phyloP scores from a whole-genome alignment of 352 stramenopile species.

The Phytopythium kandeliae region DNA sequence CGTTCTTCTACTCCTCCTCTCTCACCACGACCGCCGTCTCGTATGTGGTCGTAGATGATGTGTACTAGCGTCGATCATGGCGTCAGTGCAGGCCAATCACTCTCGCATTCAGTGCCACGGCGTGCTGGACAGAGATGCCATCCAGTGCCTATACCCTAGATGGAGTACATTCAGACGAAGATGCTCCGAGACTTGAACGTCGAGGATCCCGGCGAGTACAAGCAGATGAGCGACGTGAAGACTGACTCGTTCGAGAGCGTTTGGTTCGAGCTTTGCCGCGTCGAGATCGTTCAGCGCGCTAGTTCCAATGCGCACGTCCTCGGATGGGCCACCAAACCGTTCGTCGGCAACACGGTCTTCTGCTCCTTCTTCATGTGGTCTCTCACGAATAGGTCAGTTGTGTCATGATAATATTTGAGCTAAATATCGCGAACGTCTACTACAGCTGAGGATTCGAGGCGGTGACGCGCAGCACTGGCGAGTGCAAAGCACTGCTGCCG shows the following conservation, averaged over 20 bases:
- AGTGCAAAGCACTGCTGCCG: conserved; percentile 1
- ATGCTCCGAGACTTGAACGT: conserved; percentile 10
- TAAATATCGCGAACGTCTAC: too few relatives aligned
- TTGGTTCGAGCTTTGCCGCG: not conserved
- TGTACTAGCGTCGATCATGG: conserved; percentile 3
- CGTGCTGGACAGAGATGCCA: conserved; percentile 14
- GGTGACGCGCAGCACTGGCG: not conserved
- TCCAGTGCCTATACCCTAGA: conserved; percentile 7
- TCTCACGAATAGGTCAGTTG: too few relatives aligned
- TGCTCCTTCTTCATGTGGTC: conserved; percentile 8
- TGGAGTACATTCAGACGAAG: conserved; percentile 19
- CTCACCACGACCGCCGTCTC: conserved; percentile 27
- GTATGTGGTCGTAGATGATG: conserved; percentile 31
- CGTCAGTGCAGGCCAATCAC: not conserved
- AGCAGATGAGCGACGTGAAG: conserved; percentile 13
- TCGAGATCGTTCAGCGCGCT: conserved; percentile 6
- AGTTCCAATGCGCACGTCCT: conserved; percentile 4
- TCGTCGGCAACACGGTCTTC: conserved; percentile 6
- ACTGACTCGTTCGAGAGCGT: conserved; percentile 9
- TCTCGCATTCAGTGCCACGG: not conserved
- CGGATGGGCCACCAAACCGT: not conserved
- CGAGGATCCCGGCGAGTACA: conserved; percentile 10
- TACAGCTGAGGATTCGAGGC: not conserved
- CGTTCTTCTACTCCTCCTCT: conserved; percentile 26
- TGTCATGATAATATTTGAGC: too few relatives aligned